Percentiles rank a stretch among this genome's conserved stretches.
Evolutionary conservation across 2,329 filamentous ascomycete genomes (phyloP).

Genomic region (Colletotrichum filicis): DNA sequence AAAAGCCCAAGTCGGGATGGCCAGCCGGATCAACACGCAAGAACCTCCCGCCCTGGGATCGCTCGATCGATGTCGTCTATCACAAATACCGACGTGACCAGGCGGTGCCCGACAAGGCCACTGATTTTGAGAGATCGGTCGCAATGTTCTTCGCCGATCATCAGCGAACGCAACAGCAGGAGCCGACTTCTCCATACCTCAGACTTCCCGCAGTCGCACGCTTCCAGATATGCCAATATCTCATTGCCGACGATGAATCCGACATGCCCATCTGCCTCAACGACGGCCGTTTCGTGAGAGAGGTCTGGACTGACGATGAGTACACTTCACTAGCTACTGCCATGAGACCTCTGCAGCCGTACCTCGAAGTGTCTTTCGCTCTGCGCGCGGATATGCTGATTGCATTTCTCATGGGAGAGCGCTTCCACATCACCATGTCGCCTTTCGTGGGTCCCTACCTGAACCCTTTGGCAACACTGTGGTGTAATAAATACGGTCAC

Average conservation of each 20-base stretch:
- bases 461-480: constrained; percentile 48
- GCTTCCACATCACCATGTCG: constrained; percentile 52
- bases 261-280: constrained; percentile 45
- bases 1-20: constrained; percentile 39
- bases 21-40: constrained; percentile 38
- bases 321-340: constrained; percentile 45
- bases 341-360: constrained; percentile 40
- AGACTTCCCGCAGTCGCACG: constrained; percentile 42
- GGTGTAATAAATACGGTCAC: constrained; percentile 47
- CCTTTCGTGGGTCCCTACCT: constrained; percentile 46
- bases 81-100: constrained; percentile 38
- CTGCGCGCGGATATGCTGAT: constrained; percentile 51
- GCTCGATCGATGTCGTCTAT: constrained; percentile 49
- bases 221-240: constrained; percentile 41
- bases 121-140: constrained; percentile 37
- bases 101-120: neutral
- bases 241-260: constrained; percentile 34
- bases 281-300: constrained; percentile 38
- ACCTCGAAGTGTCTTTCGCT: constrained; percentile 45
- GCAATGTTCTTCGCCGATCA: constrained; percentile 38
- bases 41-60: constrained; percentile 47
- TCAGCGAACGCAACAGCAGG: constrained; percentile 10
- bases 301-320: constrained; percentile 48
- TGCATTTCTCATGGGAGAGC: constrained; percentile 45
- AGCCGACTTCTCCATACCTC: constrained; percentile 34